Base-by-base conservation (phyloP, 108 stramenopile species). In the Nitzschia sp. region DNA sequence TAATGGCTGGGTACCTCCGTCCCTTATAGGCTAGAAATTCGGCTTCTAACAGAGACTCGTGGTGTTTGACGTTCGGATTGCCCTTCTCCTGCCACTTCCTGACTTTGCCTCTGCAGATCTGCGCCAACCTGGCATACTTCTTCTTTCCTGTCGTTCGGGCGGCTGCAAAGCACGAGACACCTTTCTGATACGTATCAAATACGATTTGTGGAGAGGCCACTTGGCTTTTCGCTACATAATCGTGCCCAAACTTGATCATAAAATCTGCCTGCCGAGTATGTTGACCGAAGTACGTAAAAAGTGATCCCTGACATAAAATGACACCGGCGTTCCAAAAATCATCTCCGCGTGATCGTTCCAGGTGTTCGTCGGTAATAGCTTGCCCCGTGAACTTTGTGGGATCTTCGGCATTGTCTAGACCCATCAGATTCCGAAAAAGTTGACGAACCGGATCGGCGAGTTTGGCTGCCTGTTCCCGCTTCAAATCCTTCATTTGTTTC, bases 351-450 rank as follows among this genome's bases (percentile, higher is more conserved):
- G 38, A 8, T 15, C 15, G 11, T 42, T 42, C 38, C 8, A 11
- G 15, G 11, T 42, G 38, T 42, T 42, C 38, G 8, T 42, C 38
- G 11, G 38, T 42, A 11, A 42, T 8, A 42, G 11, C 38, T 15
- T 42, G 8, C 11, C 38, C 38, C 8, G 8, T 11, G 38, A 42
- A 42, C 15, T 15, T 42, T 15, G 38, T 42, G 38, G 38, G 38
- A 42, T 42, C 38, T 8, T 42, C 38, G 38, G 15, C 38, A 42
- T 42, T 42, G 15, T 42, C 38, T 15, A 8, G 38, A 8, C 71
- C 61, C 60, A 72, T 72, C 61, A 72, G 28, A 26, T 72, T 72
- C 71, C 62, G 54, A 9, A 63, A 21, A 26, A 32, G n/a, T 36
- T 72, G 71, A 59, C 71, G 63, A 30, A 51, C 19, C 4, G 46